Base-by-base conservation (phyloP, 768 basidiomycete genomes). In the Mrakia gelida region DNA sequence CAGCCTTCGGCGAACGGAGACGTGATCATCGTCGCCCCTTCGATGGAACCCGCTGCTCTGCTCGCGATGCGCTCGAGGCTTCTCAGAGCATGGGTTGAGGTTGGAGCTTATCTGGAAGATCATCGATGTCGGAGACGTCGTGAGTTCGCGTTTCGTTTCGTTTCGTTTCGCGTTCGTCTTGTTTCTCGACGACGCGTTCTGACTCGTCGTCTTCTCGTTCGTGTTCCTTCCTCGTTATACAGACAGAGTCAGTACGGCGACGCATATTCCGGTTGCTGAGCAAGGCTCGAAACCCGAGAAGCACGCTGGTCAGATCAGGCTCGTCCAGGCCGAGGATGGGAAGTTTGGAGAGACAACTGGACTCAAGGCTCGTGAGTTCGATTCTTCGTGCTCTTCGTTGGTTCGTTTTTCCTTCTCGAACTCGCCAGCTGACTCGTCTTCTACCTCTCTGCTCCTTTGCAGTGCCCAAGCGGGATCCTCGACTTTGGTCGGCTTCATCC, bases 11-110 rank as follows among this genome's bases (percentile, higher is more conserved):
- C 23, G 32, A 63, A 61, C 26, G 65, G 45, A 13, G 34, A 63
- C 23, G 38, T n/a, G 32, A 41, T 56, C 34, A 7, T 78, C 28
- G 30, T 61, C 65, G 65, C 77, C 32, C 77, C 77, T 5, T 34
- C 28, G 6, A 30, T 13, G 32, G 73, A 78, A 28, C 62, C 32
- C 11, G 52, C 34, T 2, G 32, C 49, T 8, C 43, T 63, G 16
- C 15, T 62, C 13, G 32, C 70, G 28, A 65, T 59, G 59, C 43
- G 90, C 7, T 87, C 87, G 32, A 90, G 87, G 81, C 87, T 94
- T 5, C 86, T 94, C 70, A 88, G 93, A 49, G 91, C 90, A 41
- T 94, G 93, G 93, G 87, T 92, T 26, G 93, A 94, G 82, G 84
- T 91, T 11, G 85, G 88, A 59, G 88, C 91, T 4, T 94, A 90